Conservation (phyloP, 164 flowering plant species). For the Nelumbo lutea region DNA sequence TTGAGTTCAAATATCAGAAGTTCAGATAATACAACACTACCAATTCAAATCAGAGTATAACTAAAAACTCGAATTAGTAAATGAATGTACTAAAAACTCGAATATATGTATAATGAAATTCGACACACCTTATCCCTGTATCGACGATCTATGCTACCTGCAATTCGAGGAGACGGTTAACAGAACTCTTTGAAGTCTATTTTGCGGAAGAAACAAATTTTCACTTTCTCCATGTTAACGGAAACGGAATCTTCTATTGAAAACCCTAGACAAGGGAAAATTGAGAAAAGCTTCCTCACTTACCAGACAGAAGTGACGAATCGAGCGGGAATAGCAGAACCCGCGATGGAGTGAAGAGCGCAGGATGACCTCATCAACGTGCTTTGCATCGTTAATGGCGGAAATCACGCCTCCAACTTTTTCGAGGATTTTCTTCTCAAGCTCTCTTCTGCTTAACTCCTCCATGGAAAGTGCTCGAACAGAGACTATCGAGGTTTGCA, state of each 20-base stretch:
- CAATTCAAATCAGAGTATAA: not conserved
- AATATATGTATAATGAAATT: not conserved
- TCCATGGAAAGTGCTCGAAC: not conserved
- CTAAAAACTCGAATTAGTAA: too few relatives aligned
- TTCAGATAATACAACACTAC: not conserved
- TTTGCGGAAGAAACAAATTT: not conserved
- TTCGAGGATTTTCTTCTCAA: conserved; percentile 33
- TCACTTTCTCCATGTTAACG: not conserved
- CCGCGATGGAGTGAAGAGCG: conserved; percentile 76
- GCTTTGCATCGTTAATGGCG: conserved; percentile 45
- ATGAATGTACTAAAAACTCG: too few relatives aligned
- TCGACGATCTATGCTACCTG: conserved; percentile 44
- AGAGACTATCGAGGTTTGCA: not conserved
- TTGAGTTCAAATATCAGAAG: not conserved
- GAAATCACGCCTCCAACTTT: conserved; percentile 55
- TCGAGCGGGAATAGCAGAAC: conserved; percentile 65
- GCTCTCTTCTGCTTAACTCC: conserved; percentile 15
- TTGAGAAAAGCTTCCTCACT: not conserved
- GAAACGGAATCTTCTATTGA: not conserved
- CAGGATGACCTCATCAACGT: conserved; percentile 65
- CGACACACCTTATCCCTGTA: conserved; percentile 48
- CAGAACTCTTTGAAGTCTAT: not conserved
- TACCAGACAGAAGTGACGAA: conserved; percentile 60
- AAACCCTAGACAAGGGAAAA: not conserved
- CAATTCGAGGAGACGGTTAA: conserved; percentile 7